Percentiles rank a stretch among this genome's conserved stretches.
These are phyloP conservation scores for Talaromyces sp. DNA, from an alignment of 2,329 filamentous ascomycete species.

Conservation along the genomic window DNA sequence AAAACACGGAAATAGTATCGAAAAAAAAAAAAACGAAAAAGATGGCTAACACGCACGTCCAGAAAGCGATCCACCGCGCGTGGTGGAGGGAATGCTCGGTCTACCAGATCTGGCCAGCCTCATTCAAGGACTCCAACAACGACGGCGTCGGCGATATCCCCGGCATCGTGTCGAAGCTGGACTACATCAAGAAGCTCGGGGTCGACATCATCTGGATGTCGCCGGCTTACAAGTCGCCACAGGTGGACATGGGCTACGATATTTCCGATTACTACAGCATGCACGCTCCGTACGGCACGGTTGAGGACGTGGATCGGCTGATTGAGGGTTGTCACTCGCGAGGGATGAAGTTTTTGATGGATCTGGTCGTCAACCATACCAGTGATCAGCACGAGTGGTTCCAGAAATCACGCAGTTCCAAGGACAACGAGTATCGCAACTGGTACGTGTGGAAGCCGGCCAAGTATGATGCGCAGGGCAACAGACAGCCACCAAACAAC, in stretches of 20 bases:
- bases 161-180: slow-evolving; percentile 60
- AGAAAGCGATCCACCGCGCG: slow-evolving; percentile 21
- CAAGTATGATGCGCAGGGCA: slow-evolving; percentile 51
- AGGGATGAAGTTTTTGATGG: slow-evolving; percentile 66
- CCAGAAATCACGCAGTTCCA: slow-evolving; percentile 58
- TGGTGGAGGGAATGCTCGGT: slow-evolving; percentile 58
- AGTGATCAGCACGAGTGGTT: slow-evolving; percentile 70
- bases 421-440: slow-evolving; percentile 59
- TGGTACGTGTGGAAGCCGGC: slow-evolving; percentile 61
- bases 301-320: slow-evolving; percentile 60
- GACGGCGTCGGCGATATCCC: slow-evolving; percentile 60
- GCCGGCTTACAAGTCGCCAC: slow-evolving; percentile 49
- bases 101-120: slow-evolving; percentile 58
- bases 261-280: slow-evolving; percentile 60
- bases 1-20: no score
- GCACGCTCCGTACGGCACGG: slow-evolving; percentile 60
- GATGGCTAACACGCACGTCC: slow-evolving; percentile 4
- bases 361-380: slow-evolving; percentile 75
- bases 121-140: slow-evolving; percentile 48
- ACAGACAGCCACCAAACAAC: slow-evolving; percentile 67
- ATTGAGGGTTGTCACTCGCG: slow-evolving; percentile 57
- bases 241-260: slow-evolving; percentile 52
- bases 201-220: slow-evolving; percentile 56
- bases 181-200: slow-evolving; percentile 59
- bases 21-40: background rate